phyloP scores from a whole-genome alignment of 2,329 filamentous ascomycete genomes.

The Xylaria sp. region DNA sequence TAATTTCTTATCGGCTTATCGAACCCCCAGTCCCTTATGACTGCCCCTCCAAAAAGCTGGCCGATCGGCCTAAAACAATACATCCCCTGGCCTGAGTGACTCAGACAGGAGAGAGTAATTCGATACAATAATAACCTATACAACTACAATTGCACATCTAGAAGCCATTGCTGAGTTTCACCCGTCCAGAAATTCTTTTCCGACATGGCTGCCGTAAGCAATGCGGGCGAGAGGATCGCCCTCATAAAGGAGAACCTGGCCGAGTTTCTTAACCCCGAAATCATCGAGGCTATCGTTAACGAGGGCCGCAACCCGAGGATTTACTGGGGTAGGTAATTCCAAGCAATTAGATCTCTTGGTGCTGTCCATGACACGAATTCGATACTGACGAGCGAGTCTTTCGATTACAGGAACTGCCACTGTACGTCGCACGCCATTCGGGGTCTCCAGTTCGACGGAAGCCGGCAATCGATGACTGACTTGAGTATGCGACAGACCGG shows the following conservation, averaged over 20 bases:
- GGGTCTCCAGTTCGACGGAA: not conserved
- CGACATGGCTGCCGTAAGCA: slow-evolving; percentile 47
- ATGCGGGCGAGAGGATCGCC: slow-evolving; percentile 71
- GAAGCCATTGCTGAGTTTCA: not conserved
- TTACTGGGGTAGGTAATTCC: slow-evolving; percentile 76
- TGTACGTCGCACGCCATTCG: slow-evolving; percentile 63
- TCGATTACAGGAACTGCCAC: slow-evolving; percentile 70
- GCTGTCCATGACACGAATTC: not conserved
- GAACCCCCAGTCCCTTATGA: not conserved
- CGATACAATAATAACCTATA: not conserved
- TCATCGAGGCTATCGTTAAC: slow-evolving; percentile 78
- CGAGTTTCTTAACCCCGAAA: slow-evolving; percentile 85
- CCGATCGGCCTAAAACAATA: slow-evolving; percentile 10
- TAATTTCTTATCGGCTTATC: slow-evolving; percentile 20
- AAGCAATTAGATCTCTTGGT: not conserved
- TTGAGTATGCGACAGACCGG: slow-evolving; percentile 64
- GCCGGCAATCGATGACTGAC: slow-evolving; percentile 18
- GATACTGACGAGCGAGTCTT: slow-evolving; percentile 30
- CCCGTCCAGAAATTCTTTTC: too few relatives aligned
- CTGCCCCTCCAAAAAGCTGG: slow-evolving; percentile 20
- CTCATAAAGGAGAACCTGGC: slow-evolving; percentile 84
- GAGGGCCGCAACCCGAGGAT: slow-evolving; percentile 78
- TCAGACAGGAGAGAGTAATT: not conserved
- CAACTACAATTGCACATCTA: not conserved
- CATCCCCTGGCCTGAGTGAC: slow-evolving; percentile 2